Conservation (phyloP, 352 stramenopile genomes). For the Pythium inflatum region DNA sequence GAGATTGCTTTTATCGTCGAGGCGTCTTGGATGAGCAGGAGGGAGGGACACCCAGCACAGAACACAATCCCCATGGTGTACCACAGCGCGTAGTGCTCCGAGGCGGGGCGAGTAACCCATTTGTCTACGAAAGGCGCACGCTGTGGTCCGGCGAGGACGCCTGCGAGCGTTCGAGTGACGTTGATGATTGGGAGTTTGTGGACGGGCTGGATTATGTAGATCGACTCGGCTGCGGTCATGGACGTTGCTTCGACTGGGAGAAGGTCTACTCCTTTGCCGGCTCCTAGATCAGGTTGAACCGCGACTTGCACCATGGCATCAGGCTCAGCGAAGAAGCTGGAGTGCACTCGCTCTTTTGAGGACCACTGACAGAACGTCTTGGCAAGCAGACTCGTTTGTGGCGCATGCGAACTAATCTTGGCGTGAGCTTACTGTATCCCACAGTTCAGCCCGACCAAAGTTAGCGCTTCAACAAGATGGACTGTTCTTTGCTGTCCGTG, state of each 20-base stretch:
- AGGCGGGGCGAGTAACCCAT: not conserved
- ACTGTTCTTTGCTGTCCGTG: too few relatives aligned
- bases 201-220: slow-evolving; percentile 28
- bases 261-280: not conserved
- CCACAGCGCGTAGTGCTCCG: slow-evolving; percentile 4
- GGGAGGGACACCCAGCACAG: not conserved
- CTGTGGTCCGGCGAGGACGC: not conserved
- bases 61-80: slow-evolving; percentile 10
- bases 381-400: too few relatives aligned
- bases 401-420: too few relatives aligned
- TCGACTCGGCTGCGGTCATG: not conserved
- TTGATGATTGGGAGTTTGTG: slow-evolving; percentile 14
- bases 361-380: too few relatives aligned
- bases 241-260: not conserved
- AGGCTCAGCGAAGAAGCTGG: too few relatives aligned
- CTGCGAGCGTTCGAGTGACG: slow-evolving; percentile 16
- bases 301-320: not conserved
- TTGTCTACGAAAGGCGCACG: not conserved
- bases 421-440: too few relatives aligned
- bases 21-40: not conserved
- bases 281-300: not conserved
- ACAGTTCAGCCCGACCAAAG: too few relatives aligned
- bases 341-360: too few relatives aligned
- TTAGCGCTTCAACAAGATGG: too few relatives aligned
- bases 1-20: not conserved